phyloP scores from a whole-genome alignment of 2,329 filamentous ascomycete species.

The Paramyrothecium sp. region DNA sequence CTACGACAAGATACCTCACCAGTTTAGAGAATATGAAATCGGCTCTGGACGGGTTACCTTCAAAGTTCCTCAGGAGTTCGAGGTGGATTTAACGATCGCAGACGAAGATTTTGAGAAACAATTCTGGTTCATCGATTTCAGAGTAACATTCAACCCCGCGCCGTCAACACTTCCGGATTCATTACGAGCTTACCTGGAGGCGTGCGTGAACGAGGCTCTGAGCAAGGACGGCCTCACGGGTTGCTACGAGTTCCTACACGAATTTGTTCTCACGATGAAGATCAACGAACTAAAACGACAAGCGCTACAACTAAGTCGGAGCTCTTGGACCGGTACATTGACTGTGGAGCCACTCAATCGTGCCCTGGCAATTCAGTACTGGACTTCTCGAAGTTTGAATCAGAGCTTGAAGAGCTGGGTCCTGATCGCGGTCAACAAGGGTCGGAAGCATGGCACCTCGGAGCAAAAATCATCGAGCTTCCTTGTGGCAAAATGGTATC shows the following conservation, averaged over 20 bases:
- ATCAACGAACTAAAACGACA: constrained; percentile 80
- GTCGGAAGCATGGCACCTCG: constrained; percentile 41
- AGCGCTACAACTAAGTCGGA: constrained; percentile 65
- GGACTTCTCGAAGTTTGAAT: constrained; percentile 57
- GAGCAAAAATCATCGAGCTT: constrained; percentile 48
- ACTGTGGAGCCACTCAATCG: constrained; percentile 78
- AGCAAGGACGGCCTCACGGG: constrained; percentile 69
- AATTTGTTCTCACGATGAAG: constrained; percentile 86
- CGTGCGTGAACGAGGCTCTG: constrained; percentile 69
- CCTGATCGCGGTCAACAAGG: constrained; percentile 77
- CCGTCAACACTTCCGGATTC: constrained; percentile 59
- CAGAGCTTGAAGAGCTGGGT: constrained; percentile 82
- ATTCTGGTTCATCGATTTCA: constrained; percentile 92
- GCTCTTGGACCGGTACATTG: constrained; percentile 75
- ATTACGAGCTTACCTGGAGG: constrained; percentile 66
- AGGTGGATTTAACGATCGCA: constrained; percentile 87
- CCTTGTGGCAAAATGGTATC: constrained; percentile 76
- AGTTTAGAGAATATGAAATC: constrained; percentile 76
- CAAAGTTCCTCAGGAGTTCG: constrained; percentile 78
- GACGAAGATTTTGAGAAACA: constrained; percentile 81
- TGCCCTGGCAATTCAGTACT: constrained; percentile 86
- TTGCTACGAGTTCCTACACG: constrained; percentile 85
- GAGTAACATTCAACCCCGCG: constrained; percentile 76
- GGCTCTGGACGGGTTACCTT: constrained; percentile 89
- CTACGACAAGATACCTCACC: constrained; percentile 69